A percentile compares a stretch with the other conserved stretches of the same genome.
Evolutionary conservation across 2,329 filamentous ascomycete species (phyloP).

Genomic region (Helotiales sp.): DNA sequence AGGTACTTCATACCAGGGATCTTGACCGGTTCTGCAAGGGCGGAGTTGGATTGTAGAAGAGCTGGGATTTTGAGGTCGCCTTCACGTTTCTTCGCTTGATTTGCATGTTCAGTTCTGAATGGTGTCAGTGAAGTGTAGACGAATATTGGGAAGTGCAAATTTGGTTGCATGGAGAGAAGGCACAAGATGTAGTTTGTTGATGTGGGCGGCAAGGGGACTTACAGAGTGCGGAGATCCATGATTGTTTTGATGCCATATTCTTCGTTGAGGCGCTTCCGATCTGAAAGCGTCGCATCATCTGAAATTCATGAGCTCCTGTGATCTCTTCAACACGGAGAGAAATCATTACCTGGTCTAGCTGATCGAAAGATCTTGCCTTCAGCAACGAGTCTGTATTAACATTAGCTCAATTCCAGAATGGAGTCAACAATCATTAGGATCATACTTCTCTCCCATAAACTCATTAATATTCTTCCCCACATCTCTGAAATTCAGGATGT

Average conservation of each 20-base stretch:
- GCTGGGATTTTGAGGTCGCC: constrained; percentile 52
- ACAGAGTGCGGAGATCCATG: constrained; percentile 81
- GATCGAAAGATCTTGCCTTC: constrained; percentile 72
- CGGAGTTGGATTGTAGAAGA: constrained; percentile 54
- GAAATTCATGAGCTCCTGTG: constrained; percentile 34
- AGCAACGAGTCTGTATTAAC: constrained; percentile 50
- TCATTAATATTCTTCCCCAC: constrained; percentile 71
- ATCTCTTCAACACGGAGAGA: not conserved
- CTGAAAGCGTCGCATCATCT: constrained; percentile 73
- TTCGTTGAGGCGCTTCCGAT: constrained; percentile 63
- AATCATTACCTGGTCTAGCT: constrained; percentile 59
- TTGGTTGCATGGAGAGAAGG: not conserved
- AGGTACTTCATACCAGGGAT: constrained; percentile 68
- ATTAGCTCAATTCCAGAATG: constrained; percentile 15
- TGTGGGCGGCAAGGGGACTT: constrained; percentile 38
- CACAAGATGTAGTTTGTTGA: not conserved
- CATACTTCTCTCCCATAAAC: constrained; percentile 59
- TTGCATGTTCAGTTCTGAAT: constrained; percentile 71
- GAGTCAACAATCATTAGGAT: constrained; percentile 5
- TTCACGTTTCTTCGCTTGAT: constrained; percentile 66
- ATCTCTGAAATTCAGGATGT: constrained; percentile 78
- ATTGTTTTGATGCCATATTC: constrained; percentile 71
- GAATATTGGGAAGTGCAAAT: not conserved
- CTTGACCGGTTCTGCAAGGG: constrained; percentile 59
- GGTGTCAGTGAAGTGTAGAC: not conserved